Base-by-base conservation (phyloP, 768 basidiomycete species). In the Candolleomyces aberdarensis region DNA sequence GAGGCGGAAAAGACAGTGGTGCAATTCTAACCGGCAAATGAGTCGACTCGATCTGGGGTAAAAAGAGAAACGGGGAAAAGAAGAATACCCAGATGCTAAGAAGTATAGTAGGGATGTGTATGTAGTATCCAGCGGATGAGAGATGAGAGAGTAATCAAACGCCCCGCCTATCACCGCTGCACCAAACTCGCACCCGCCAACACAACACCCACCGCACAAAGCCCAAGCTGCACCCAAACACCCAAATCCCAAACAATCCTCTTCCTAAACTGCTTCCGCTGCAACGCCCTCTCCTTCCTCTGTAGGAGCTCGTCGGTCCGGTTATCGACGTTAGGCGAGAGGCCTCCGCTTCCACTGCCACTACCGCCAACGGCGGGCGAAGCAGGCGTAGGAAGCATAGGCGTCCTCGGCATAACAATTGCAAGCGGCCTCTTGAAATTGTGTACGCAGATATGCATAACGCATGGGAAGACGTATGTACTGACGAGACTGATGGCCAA, bases 211-310 rank as follows among this genome's bases (percentile, higher is more conserved):
- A 44, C 43, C 22, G 59, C 59, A 48, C 36, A 60, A 1, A 56
- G 1, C 19, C 52, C 53, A 4, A 60, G 41, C 32, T 60, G 59
- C 32, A 60, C 22, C 86, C 92, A 94, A 22, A 91, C 86, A 15
- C 87, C 85, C n/a, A 91, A 68, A 71, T 96, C 92, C 91, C 93
- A 95, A 15, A 88, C 71, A 43, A 96, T 74, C 32, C 95, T 80
- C 65, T 84, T 84, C 43, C 85, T 84, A 48, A 87, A 80, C 65
- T 94, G 83, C 50, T 82, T 80, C 58, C 83, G 83, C 74, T 97
- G 95, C 61, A 98, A 75, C 46, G 86, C 86, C 50, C 85, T 79
- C 73, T 98, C 95, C 76, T 98, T 98, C 62, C 91, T 81, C 66
- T 91, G 85, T 36, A 98, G 75, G 20, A 98, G 83, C 59, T 90